Evolutionary conservation across 1,284 basidiomycete genomes (phyloP), one percentile per base, ranked within the genome.

Genomic region (Exobasidium rhododendri): DNA sequence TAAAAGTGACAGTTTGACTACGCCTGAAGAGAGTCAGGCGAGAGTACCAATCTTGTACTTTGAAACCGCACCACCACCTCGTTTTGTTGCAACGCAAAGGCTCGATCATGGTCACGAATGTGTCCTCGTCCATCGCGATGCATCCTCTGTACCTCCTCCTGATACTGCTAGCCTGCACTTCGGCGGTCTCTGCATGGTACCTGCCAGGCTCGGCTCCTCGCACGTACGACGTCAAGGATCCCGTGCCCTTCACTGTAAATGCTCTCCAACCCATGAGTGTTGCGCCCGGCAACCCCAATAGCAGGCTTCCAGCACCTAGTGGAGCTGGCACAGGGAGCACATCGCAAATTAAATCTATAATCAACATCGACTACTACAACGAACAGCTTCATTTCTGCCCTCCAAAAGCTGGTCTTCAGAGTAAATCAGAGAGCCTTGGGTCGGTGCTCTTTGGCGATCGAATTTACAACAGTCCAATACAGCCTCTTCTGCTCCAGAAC

Each of bases 401-500:
- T 66, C 94, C 94, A 4, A 82, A 85, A 54, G 87, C 84, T 5
- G 91, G 91, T 3, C 87, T 88, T 1, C 82, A 87, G 75, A 87
- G 88, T 71, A 88, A 92, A 77, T 87, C 90, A 13, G 94, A 96
- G 81, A 90, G 88, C 1, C 83, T 98, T 28, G 94, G 94, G 3
- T 92, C 91, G 30, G 93, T 96, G 66, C 83, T 98, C 14, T 97
- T 97, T 73, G 94, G 94, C 30, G 94, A 98, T 83, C 86, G 94
- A 64, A 93, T 98, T 77, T 92, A 94, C 81, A 88, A 89, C 78
- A 92, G 91, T 6, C 89, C 90, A 2, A 94, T 93, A 75, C 84
- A 93, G 70, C 87, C 91, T 60, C 83, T 84, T 80, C 91, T 93
- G 88, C 80, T 89, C 43, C 80, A 86, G 74, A 84, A 88, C 65